Conservation (phyloP, 1,284 basidiomycete species). For the Ganoderma resinaceum region DNA sequence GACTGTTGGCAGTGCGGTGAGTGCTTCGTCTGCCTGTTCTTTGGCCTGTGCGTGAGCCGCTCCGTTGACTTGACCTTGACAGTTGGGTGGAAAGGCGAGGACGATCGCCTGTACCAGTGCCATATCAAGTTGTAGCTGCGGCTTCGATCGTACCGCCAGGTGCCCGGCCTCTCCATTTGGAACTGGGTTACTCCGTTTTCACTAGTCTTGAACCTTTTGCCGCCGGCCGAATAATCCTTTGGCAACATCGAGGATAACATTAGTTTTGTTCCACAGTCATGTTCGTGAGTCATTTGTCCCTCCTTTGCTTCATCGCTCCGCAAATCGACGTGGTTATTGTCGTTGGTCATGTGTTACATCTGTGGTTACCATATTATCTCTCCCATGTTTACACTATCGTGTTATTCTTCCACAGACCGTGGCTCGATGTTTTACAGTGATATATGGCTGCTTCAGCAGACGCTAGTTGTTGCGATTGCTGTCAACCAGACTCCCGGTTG, state of each 20-base stretch:
- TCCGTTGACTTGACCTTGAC: not conserved
- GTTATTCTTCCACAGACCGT: too few relatives aligned
- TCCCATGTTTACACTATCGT: too few relatives aligned
- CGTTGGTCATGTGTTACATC: too few relatives aligned
- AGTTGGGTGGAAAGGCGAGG: slow-evolving; percentile 37
- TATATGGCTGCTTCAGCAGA: too few relatives aligned
- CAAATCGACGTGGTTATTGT: too few relatives aligned
- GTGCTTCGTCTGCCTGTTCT: slow-evolving; percentile 28
- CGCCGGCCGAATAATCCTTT: too few relatives aligned
- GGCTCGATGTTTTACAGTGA: too few relatives aligned
- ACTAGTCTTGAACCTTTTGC: too few relatives aligned
- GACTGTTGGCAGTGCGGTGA: slow-evolving; percentile 70
- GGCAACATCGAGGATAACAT: too few relatives aligned
- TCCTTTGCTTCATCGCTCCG: not conserved
- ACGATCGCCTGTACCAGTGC: slow-evolving; percentile 33
- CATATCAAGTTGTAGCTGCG: slow-evolving; percentile 27
- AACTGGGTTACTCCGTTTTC: not conserved
- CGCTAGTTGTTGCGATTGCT: too few relatives aligned
- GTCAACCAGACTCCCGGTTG: too few relatives aligned
- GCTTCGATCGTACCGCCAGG: not conserved
- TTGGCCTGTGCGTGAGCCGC: not conserved
- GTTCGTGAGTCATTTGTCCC: not conserved
- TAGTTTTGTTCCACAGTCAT: not conserved
- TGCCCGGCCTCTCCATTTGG: not conserved
- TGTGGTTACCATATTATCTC: too few relatives aligned